Evolutionary conservation across 371 early-diverging fungal species (phyloP).

Genomic region (Dipsacomyces acuminosporus): DNA sequence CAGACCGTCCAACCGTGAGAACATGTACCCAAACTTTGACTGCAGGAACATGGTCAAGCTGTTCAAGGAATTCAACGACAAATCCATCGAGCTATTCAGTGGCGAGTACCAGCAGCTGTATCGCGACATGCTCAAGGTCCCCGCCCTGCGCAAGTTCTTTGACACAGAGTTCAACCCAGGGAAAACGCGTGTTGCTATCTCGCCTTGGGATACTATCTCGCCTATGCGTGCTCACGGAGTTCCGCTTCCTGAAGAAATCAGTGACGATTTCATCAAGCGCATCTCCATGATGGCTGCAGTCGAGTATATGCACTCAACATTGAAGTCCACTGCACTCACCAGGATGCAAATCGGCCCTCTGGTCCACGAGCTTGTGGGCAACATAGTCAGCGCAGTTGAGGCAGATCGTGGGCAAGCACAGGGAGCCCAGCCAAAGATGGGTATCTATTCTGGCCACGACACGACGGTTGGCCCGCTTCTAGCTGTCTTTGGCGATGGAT

Average conservation of each 20-base stretch:
- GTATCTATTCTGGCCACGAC: slow-evolving; percentile 75
- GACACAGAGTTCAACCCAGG: slow-evolving; percentile 1
- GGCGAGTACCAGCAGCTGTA: slow-evolving; percentile 16
- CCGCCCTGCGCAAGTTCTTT: slow-evolving; percentile 11
- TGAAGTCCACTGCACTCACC: slow-evolving; percentile 19
- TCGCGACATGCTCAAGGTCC: slow-evolving; percentile 18
- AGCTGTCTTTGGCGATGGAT: slow-evolving; percentile 51
- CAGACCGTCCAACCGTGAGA: slow-evolving; percentile 26
- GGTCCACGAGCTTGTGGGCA: slow-evolving; percentile 24
- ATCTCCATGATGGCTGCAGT: slow-evolving; percentile 5
- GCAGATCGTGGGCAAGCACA: slow-evolving; percentile 14
- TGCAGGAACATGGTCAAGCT: slow-evolving; percentile 19
- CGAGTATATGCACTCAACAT: slow-evolving; percentile 19
- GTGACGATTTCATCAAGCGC: slow-evolving; percentile 22
- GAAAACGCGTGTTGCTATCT: slow-evolving; percentile 3
- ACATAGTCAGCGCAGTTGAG: slow-evolving; percentile 20
- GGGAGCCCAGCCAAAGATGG: slow-evolving; percentile 50
- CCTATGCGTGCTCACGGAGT: slow-evolving; percentile 27
- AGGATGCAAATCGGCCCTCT: slow-evolving; percentile 29
- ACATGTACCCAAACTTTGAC: slow-evolving; percentile 17
- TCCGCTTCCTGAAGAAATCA: slow-evolving; percentile 20
- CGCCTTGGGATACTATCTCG: slow-evolving; percentile 11
- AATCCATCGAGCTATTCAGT: slow-evolving; percentile 1
- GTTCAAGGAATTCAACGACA: slow-evolving; percentile 5
- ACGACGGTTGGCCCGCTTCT: slow-evolving; percentile 67